Conservation (phyloP, 2,329 filamentous ascomycete genomes). For the Talaromyces pinophilus region DNA sequence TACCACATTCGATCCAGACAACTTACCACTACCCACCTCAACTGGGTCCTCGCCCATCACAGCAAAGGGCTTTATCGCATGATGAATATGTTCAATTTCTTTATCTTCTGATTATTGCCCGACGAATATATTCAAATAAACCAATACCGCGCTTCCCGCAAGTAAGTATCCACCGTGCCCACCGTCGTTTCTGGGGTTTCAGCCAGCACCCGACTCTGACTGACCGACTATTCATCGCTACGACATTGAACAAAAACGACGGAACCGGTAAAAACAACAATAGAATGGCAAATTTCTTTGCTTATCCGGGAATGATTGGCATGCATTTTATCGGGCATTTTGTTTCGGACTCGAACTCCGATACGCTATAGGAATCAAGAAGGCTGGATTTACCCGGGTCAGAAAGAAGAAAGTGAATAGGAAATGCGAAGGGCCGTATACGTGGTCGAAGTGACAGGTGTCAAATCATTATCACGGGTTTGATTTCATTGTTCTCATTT, state of each 20-base stretch:
- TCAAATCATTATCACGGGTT: background rate
- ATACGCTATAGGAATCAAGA: background rate
- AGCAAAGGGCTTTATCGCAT: background rate
- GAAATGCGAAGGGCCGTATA: background rate
- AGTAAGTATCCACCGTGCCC: constrained; percentile 2
- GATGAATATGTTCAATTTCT: background rate
- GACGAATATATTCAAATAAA: background rate
- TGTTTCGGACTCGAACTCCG: background rate
- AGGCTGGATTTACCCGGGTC: background rate
- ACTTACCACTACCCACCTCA: constrained; percentile 3
- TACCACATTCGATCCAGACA: background rate
- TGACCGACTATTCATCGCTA: constrained; percentile 8
- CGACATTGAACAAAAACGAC: background rate
- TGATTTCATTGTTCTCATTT: background rate
- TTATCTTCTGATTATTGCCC: background rate
- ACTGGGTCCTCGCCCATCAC: background rate
- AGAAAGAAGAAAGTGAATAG: background rate
- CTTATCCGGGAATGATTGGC: background rate
- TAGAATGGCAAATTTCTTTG: background rate
- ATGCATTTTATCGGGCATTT: background rate
- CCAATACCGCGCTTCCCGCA: constrained; percentile 15
- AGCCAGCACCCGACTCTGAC: background rate
- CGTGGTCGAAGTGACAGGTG: background rate
- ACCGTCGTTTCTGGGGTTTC: background rate
- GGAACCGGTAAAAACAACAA: background rate